phyloP scores from a whole-genome alignment of 108 stramenopile species.

The Skeletonema potamos region DNA sequence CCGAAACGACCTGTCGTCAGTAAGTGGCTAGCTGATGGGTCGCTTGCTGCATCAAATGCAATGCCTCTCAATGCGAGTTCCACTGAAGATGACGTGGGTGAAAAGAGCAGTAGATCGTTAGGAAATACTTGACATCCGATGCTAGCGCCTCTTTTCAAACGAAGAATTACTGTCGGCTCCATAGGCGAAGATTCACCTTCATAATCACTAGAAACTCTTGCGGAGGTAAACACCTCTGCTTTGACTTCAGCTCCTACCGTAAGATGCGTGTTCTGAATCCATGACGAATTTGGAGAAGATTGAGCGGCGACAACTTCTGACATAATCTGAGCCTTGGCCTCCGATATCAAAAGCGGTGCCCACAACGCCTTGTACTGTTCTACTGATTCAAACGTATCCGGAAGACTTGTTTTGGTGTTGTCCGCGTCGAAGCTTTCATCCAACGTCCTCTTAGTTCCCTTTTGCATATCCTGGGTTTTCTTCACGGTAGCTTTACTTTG shows the following conservation, averaged over 20 bases:
- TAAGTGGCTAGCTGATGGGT: not conserved
- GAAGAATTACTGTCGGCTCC: constrained; percentile 35
- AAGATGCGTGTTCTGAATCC: constrained; percentile 12
- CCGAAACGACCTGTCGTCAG: constrained; percentile 35
- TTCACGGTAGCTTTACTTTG: constrained; percentile 5
- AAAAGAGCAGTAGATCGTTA: constrained; percentile 40
- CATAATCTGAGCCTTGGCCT: constrained; percentile 53
- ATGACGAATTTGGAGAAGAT: constrained; percentile 26
- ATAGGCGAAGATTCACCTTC: not conserved
- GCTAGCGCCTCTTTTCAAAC: constrained; percentile 19
- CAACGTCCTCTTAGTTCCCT: not conserved
- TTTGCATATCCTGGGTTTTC: constrained; percentile 4
- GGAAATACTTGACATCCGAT: constrained; percentile 22
- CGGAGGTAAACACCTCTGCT: constrained; percentile 31
- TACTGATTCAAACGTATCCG: constrained; percentile 49
- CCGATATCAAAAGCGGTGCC: constrained; percentile 46
- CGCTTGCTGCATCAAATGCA: constrained; percentile 9
- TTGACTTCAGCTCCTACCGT: constrained; percentile 19
- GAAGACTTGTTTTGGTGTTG: constrained; percentile 11
- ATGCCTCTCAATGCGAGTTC: constrained; percentile 40
- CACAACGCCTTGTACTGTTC: constrained; percentile 45
- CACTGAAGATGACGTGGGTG: constrained; percentile 13
- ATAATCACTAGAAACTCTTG: constrained; percentile 7
- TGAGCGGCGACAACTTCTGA: constrained; percentile 46
- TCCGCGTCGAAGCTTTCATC: constrained; percentile 6